Evolutionary conservation across 1,284 basidiomycete genomes (phyloP).

Genomic region (Sporisorium iseilematis-ciliati): DNA sequence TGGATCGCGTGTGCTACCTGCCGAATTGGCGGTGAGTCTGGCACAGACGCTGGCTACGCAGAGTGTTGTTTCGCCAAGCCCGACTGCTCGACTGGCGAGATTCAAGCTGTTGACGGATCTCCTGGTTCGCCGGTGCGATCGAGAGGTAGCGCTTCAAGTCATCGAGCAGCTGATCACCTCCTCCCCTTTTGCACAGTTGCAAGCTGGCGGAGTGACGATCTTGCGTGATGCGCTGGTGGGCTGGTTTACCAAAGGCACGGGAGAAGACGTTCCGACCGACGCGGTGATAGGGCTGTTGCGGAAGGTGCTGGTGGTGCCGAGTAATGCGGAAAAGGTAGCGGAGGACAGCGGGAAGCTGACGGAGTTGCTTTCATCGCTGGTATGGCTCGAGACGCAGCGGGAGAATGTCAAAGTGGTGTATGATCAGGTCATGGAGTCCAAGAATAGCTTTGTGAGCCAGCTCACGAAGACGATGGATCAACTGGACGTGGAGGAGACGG

Average conservation of each 20-base stretch:
- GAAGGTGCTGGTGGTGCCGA: slow-evolving; percentile 8
- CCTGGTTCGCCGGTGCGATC: slow-evolving; percentile 24
- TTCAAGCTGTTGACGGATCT: slow-evolving; percentile 45
- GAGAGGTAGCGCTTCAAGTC: slow-evolving; percentile 14
- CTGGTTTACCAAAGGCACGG: background rate
- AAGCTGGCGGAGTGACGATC: slow-evolving; percentile 37
- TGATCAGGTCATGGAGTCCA: background rate
- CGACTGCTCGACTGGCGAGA: slow-evolving; percentile 37
- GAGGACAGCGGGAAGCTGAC: slow-evolving; percentile 23
- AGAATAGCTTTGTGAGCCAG: background rate
- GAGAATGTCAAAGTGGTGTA: background rate
- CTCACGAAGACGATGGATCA: background rate
- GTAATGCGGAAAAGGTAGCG: background rate
- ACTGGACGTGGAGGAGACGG: background rate
- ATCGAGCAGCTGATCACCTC: slow-evolving; percentile 38
- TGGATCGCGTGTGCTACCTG: slow-evolving; percentile 13
- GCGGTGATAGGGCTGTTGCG: slow-evolving; percentile 13
- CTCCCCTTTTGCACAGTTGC: slow-evolving; percentile 58
- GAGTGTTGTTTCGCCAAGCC: slow-evolving; percentile 50
- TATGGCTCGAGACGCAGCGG: slow-evolving; percentile 25
- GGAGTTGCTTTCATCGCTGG: slow-evolving; percentile 31
- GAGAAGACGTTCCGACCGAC: background rate
- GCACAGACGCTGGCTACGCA: slow-evolving; percentile 56
- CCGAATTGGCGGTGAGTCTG: slow-evolving; percentile 31
- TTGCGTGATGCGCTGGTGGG: slow-evolving; percentile 13